Evolutionary conservation across 345 rosid species (phyloP), one percentile per base, ranked within the genome.

Genomic region (Anacardium occidentale): DNA sequence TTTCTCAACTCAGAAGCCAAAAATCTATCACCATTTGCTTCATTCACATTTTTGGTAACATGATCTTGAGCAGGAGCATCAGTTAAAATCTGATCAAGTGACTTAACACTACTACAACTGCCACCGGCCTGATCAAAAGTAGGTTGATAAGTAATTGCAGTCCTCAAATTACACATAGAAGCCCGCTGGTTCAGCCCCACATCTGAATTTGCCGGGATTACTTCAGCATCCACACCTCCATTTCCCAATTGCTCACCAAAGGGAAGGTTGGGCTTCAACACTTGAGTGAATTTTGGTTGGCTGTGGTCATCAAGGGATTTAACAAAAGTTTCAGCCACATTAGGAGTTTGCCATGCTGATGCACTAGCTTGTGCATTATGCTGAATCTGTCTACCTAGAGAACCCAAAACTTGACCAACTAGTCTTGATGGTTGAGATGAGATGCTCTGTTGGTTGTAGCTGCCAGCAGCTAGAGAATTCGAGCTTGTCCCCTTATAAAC

Each of bases 151-250:
- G 62, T 67, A 45, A 73, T 70, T 58, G 64, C 69, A 75, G 77
- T 60, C 72, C 72, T 68, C 18, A 70, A 76, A 72, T 75, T 63
- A 63, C 53, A 10, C 34, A 80, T 73, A 45, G 84, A 72, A 77
- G 77, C 78, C 71, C 67, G 88, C 71, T 85, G 87, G 62, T 85
- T 85, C 76, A 77, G 63, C 90, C 90, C 85, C 3, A 70, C 69
- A 61, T 78, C 80, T 1, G 80, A 82, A 75, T 82, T 86, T 2
- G 85, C 72, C 48, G 85, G 77, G 64, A 80, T 80, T 21, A 83
- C 81, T 80, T 85, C 85, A 76, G 86, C 86, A 47, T 81, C 84
- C n/a, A 74, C 78, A 53, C 42, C 79, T 59, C 77, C 73, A 29
- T 50, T 66, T 42, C 70, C 75, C 67, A 71, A 62, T 37, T 71